Evolutionary conservation across 306 rosid species (phyloP).

Genomic region (Vicia villosa): DNA sequence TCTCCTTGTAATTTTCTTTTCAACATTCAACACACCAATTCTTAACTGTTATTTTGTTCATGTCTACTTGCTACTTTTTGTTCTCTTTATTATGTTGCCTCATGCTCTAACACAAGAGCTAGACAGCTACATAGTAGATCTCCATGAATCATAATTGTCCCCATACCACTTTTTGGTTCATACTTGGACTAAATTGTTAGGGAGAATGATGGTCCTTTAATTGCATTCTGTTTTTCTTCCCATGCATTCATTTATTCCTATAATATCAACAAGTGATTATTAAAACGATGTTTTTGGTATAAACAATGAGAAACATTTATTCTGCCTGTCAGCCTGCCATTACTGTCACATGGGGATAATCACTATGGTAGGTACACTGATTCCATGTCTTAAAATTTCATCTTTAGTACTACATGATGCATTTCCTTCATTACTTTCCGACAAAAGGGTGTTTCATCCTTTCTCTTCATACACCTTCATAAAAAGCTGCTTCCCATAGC

Average conservation of each 20-base stretch:
- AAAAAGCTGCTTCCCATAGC: constrained; percentile 4
- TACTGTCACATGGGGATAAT: constrained; percentile 25
- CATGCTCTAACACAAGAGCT: constrained; percentile 11
- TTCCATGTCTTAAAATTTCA: constrained; percentile 14
- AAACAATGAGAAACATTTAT: constrained; percentile 27
- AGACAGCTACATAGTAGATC: neutral
- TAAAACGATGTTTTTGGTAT: neutral
- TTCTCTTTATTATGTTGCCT: constrained; percentile 12
- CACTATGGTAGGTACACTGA: constrained; percentile 19
- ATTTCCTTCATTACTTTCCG: neutral
- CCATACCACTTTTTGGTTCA: neutral
- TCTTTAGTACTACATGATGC: constrained; percentile 7
- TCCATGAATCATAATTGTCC: constrained; percentile 27
- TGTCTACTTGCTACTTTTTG: neutral
- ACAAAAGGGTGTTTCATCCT: constrained; percentile 13
- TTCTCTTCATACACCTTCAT: constrained; percentile 22
- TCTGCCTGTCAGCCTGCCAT: neutral
- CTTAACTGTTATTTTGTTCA: constrained; percentile 11
- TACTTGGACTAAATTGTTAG: constrained; percentile 1
- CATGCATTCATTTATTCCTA: constrained; percentile 16
- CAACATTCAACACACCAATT: no score
- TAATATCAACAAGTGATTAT: neutral
- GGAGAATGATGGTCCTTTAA: constrained; percentile 18
- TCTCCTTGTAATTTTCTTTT: constrained; percentile 14
- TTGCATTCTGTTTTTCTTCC: neutral